A percentile compares a stretch with the other conserved stretches of the same genome.
Evolutionary conservation across 345 rosid genomes (phyloP).

Genomic region (Citrus unshiu): DNA sequence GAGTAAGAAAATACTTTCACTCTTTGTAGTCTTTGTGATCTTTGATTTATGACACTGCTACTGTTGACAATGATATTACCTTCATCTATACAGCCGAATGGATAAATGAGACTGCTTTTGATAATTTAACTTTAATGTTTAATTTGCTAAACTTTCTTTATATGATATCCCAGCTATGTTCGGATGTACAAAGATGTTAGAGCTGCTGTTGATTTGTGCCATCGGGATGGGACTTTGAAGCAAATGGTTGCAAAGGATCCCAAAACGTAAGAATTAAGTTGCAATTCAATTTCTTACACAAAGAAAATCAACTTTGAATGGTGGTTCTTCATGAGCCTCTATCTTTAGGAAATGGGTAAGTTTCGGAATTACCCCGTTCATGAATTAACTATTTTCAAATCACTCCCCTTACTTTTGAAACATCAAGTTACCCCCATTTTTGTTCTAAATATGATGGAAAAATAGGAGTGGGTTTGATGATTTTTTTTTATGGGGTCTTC

Average conservation of each 20-base stretch:
- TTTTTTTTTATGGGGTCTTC: too few species aligned
- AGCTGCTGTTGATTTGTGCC: slow-evolving; percentile 97
- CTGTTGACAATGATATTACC: not conserved
- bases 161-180: slow-evolving; percentile 50
- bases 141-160: not conserved
- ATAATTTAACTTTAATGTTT: not conserved
- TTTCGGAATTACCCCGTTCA: too few species aligned
- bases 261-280: slow-evolving; percentile 31
- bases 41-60: not conserved
- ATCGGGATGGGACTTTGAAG: slow-evolving; percentile 96
- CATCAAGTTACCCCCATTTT: too few species aligned
- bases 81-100: not conserved
- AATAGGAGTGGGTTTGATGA: too few species aligned
- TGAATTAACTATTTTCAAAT: too few species aligned
- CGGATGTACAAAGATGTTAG: slow-evolving; percentile 91
- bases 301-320: not conserved
- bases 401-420: too few species aligned
- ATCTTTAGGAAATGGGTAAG: not conserved
- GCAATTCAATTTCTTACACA: not conserved
- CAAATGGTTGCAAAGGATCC: slow-evolving; percentile 96
- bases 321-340: not conserved
- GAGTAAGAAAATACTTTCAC: slow-evolving; percentile 50
- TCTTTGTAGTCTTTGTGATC: not conserved
- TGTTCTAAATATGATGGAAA: too few species aligned
- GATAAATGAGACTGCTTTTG: not conserved